These are phyloP conservation scores for Pittosporum tobira DNA, from an alignment of 129 eudicot species.

Conservation along the genomic window DNA sequence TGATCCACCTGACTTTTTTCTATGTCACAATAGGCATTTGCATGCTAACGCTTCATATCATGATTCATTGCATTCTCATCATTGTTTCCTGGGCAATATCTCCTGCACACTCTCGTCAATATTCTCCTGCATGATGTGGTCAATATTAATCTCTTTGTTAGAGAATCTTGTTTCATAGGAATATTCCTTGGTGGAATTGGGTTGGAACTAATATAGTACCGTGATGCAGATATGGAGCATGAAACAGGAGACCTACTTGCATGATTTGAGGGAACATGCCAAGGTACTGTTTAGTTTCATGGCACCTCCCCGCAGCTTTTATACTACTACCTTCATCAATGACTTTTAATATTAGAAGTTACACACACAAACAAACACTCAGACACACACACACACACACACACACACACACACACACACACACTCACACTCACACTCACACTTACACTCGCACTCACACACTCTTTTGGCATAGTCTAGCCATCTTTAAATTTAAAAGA, in stretches of 20 bases:
- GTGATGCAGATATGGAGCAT: constrained; percentile 78
- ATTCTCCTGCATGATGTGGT: neutral
- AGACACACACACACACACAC: too few species aligned
- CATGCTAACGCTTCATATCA: neutral
- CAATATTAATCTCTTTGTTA: neutral
- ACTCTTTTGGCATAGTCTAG: too few species aligned
- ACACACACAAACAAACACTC: too few species aligned
- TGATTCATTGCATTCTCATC: neutral
- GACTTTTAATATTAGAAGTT: too few species aligned
- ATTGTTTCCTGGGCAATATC: neutral
- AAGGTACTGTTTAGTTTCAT: constrained; percentile 36
- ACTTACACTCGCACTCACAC: too few species aligned
- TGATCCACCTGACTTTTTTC: constrained; percentile 12
- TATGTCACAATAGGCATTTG: neutral
- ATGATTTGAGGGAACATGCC: constrained; percentile 79
- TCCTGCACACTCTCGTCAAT: too few species aligned
- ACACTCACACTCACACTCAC: too few species aligned
- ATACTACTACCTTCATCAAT: too few species aligned
- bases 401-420: too few species aligned
- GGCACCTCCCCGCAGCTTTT: neutral
- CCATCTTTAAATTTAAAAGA: too few species aligned
- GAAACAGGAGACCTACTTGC: constrained; percentile 74
- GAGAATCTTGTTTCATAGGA: neutral
- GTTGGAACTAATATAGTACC: constrained; percentile 6
- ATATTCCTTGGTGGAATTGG: neutral